Base-by-base conservation (phyloP, 148 eudicot species). In the Oxyria digyna region DNA sequence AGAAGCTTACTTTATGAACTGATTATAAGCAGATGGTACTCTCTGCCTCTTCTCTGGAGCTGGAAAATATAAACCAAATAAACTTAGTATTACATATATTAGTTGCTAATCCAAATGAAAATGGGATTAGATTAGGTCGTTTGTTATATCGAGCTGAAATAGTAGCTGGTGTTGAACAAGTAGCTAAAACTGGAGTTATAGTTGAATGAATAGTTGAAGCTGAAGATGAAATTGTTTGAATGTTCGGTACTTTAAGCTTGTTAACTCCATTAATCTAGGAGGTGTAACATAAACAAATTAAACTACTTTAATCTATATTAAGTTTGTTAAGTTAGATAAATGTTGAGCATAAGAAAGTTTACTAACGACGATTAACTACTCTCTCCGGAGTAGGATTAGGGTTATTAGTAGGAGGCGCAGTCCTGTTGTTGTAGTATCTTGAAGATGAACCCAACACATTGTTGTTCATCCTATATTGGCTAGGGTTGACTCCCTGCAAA, bases 1-100 rank as follows among this genome's bases (percentile, higher is more conserved):
- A 43, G 40, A 21, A 23, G 23, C 55, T 68, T 43, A 68, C 71
- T 68, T 68, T 1, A 68, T 68, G 55, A 68, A 68, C 71, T 43
- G 71, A 43, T 68, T 68, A 41, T 68, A 68, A 41, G 71, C 71
- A 21, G 71, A 68, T 21, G 71, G 71, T 0, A 68, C 71, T 0
- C 71, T 17, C 54, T 68, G 71, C 54, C 71, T 68, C 55, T 68
- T 68, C 54, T 68, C 71, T 3, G 71, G 71, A 68, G 71, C 71
- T 68, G 27, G 3, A 67, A 38, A 57, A 45, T n/a, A n/a, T n/a
- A 45, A 3, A 14, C 50, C 18, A 35, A 2, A 35, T n/a, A 35
- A 3, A 35, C 38, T 35, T 35, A 35, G 6, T 3, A 3, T 2
- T 35, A 35, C 38, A 35, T 35, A 35, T 35, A 6, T 3, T 2